Evolutionary conservation across 2,329 filamentous ascomycete genomes (phyloP).

Genomic region (Xylariaceae sp.): DNA sequence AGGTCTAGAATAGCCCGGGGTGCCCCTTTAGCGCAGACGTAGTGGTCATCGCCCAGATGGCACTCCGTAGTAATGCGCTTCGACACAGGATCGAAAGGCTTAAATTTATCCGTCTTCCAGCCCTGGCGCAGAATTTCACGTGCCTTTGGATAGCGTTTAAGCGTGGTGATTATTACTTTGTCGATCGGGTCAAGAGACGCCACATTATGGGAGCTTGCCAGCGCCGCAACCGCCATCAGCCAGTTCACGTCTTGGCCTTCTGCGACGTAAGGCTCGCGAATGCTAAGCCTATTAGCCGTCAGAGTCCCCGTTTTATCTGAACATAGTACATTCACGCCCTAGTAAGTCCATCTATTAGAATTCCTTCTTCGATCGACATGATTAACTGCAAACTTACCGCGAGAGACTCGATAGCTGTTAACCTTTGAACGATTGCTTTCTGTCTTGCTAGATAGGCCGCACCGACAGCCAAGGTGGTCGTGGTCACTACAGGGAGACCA

Average conservation of each 20-base stretch:
- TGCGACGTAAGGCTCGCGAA: constrained; percentile 72
- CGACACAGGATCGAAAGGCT: constrained; percentile 76
- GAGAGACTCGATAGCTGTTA: constrained; percentile 73
- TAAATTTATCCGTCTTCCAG: constrained; percentile 78
- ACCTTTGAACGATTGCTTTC: constrained; percentile 75
- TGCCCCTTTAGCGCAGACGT: constrained; percentile 72
- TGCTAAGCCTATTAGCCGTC: constrained; percentile 70
- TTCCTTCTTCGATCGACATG: no score
- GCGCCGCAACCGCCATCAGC: constrained; percentile 76
- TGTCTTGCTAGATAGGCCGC: constrained; percentile 73
- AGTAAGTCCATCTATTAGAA: no score
- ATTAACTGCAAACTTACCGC: no score
- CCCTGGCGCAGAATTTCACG: constrained; percentile 72
- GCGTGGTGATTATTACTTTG: constrained; percentile 72
- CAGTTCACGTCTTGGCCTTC: constrained; percentile 76
- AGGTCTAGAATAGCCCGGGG: constrained; percentile 72
- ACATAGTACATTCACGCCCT: constrained; percentile 75
- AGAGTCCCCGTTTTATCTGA: constrained; percentile 77
- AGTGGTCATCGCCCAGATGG: constrained; percentile 68
- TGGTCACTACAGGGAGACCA: constrained; percentile 74
- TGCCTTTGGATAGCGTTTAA: constrained; percentile 73
- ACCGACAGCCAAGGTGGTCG: constrained; percentile 72
- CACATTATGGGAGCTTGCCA: constrained; percentile 74
- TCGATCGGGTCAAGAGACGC: constrained; percentile 76
- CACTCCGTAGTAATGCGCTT: constrained; percentile 73